Conservation (phyloP, 108 stramenopile genomes). For the Skeletonema costatum region DNA sequence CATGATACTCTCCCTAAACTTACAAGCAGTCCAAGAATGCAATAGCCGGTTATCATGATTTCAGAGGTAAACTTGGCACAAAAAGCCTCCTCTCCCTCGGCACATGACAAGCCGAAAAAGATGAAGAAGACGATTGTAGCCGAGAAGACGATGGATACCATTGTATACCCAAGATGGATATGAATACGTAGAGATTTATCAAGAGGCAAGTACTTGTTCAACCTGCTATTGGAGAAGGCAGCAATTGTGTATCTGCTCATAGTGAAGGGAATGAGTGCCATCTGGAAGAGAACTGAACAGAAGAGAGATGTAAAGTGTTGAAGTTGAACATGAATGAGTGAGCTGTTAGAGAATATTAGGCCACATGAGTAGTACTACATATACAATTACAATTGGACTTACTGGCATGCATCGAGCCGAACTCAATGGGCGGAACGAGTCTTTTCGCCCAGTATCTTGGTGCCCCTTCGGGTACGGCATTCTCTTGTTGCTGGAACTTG, state of each 20-base stretch:
- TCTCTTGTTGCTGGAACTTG: constrained; percentile 42
- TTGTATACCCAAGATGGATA: constrained; percentile 51
- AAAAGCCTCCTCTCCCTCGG: constrained; percentile 45
- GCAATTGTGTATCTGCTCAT: constrained; percentile 50
- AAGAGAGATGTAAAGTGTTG: no score
- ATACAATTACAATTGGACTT: no score
- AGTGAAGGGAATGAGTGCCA: constrained; percentile 54
- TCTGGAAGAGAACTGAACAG: constrained; percentile 46
- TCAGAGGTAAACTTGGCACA: constrained; percentile 55
- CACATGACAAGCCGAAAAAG: constrained; percentile 48
- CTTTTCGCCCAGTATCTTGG: constrained; percentile 42
- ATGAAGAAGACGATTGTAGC: constrained; percentile 53
- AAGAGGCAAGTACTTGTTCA: constrained; percentile 42
- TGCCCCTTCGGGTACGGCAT: constrained; percentile 41
- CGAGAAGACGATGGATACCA: constrained; percentile 37
- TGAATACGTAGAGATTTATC: constrained; percentile 39
- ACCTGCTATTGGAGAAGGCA: constrained; percentile 15
- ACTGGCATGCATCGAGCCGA: constrained; percentile 55
- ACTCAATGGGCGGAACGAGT: constrained; percentile 49
- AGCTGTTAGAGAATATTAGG: no score
- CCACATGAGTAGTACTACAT: no score
- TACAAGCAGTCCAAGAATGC: constrained; percentile 32
- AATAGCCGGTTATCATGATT: constrained; percentile 39
- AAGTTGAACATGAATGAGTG: no score
- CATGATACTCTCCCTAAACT: not conserved